Base-by-base conservation (phyloP, 495 filamentous ascomycete species). In the Aspergillus hancockii region DNA sequence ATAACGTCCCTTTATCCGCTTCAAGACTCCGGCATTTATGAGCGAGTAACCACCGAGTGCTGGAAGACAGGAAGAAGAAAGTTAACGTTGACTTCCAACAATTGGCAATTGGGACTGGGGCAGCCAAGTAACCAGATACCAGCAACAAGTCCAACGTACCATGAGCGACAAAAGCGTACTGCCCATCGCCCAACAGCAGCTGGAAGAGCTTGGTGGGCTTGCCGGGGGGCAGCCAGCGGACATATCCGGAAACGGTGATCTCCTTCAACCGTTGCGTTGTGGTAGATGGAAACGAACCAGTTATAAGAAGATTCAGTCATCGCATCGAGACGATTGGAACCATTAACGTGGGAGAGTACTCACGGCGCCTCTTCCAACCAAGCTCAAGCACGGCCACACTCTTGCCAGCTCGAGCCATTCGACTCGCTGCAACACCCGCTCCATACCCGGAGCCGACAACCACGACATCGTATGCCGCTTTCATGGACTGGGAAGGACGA, bases 401-500 rank as follows among this genome's bases (percentile, higher is more conserved):
- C 61, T 85, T 74, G 7, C 83, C 83, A 9, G 80, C 84, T 49
- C 85, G 73, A 4, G 85, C 81, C 82, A 87, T 87, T 23, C 86
- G 79, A 54, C 83, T 81, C 2, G 85, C 87, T 14, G 87, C 84
- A 16, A 89, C 83, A 16, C 81, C 85, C 54, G 86, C 87, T 14
- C 86, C 86, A 69, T 88, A 88, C 1, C 87, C 87, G 18, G 84
- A 88, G 0, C 87, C 86, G 49, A 89, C 80, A 14, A 89, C 82
- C 23, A 89, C 81, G 22, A 82, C 81, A 64, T 90, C 86, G 54
- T 89, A 88, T n/a, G 72, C 65, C 40, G 72, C 66, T 31, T 82
- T 73, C 63, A 89, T 79, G 16, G 81, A 75, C 58, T 83, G 75
- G 19, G 87, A 78, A 0, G 85, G 80, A 56, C 75, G 80, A 51